Evolutionary conservation across 1,139 yeast species (phyloP).

Genomic region (Protomyces macrosporus): DNA sequence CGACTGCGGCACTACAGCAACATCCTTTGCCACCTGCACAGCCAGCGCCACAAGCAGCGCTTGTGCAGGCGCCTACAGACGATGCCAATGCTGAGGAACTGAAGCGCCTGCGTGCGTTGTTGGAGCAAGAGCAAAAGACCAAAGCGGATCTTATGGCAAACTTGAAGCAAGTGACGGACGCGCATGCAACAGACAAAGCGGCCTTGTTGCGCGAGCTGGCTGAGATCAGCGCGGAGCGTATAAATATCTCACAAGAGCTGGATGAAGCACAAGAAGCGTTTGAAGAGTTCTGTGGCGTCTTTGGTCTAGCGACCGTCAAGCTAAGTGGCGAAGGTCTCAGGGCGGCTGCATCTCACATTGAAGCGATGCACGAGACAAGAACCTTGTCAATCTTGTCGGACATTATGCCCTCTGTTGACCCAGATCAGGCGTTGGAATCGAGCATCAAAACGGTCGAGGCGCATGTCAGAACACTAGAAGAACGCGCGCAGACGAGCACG

Average conservation of each 20-base stretch:
- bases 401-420: neutral
- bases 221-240: slow-evolving; percentile 1
- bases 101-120: neutral
- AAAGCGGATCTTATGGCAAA: slow-evolving; percentile 25
- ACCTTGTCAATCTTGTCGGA: neutral
- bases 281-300: neutral
- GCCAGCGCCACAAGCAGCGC: neutral
- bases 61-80: neutral
- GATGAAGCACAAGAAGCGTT: slow-evolving; percentile 13
- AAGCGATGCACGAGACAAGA: neutral
- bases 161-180: slow-evolving; percentile 2
- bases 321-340: neutral
- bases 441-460: neutral
- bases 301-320: neutral
- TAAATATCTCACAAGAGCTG: neutral
- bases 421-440: neutral
- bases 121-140: slow-evolving; percentile 11
- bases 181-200: slow-evolving; percentile 6
- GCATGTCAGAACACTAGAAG: neutral
- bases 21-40: neutral
- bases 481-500: neutral
- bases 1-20: neutral
- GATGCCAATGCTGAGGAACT: slow-evolving; percentile 1
- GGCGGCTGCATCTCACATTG: neutral
- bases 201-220: neutral